Evolutionary conservation across 495 filamentous ascomycete genomes (phyloP).

Genomic region (Cercophora scortea): DNA sequence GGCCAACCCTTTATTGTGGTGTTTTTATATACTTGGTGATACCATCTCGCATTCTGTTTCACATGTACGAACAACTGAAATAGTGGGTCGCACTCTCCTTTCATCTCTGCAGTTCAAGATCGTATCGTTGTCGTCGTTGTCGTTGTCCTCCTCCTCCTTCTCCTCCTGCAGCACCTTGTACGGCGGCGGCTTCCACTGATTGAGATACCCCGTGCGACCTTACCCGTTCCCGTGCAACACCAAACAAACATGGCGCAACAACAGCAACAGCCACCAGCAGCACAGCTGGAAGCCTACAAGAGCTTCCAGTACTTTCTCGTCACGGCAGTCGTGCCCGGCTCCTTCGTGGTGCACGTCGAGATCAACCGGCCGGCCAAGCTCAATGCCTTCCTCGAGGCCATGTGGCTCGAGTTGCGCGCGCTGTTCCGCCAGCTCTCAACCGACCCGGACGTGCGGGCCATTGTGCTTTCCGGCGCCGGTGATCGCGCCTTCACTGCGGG

Average conservation of each 20-base stretch:
- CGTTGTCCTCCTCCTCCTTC: no score
- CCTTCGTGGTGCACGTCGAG: slow-evolving; percentile 73
- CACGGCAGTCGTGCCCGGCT: slow-evolving; percentile 55
- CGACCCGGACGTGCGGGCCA: slow-evolving; percentile 63
- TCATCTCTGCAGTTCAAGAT: no score
- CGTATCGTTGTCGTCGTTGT: no score
- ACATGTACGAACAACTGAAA: no score
- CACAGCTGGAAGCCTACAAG: slow-evolving; percentile 19
- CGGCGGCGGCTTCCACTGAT: no score
- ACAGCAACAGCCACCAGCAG: slow-evolving; percentile 1
- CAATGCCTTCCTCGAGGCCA: slow-evolving; percentile 82
- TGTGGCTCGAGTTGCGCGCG: slow-evolving; percentile 76
- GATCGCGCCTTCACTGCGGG: slow-evolving; percentile 79
- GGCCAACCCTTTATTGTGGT: no score
- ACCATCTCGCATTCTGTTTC: no score
- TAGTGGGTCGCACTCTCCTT: no score
- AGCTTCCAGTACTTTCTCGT: slow-evolving; percentile 69
- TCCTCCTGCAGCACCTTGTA: no score
- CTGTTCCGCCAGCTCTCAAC: slow-evolving; percentile 69
- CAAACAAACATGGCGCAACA: slow-evolving; percentile 12
- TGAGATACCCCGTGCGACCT: no score
- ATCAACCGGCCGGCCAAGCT: slow-evolving; percentile 86
- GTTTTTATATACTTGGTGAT: no score
- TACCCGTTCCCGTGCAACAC: no score
- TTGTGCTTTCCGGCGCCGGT: slow-evolving; percentile 78